phyloP scores from a whole-genome alignment of 352 stramenopile species.

The Globisporangium orthogonon region DNA sequence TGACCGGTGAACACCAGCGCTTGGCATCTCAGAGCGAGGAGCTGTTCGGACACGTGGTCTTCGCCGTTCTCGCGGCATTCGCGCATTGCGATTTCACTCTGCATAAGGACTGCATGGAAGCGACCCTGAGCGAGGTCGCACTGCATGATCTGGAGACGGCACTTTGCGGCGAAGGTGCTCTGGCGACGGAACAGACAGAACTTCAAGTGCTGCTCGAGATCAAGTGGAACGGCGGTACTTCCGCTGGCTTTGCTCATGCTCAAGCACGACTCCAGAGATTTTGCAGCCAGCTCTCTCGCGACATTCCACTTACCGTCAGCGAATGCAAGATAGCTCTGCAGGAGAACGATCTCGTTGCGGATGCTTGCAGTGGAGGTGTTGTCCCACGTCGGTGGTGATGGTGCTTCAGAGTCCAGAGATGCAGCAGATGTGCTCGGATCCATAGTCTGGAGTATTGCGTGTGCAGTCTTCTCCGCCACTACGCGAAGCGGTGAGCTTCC shows the following conservation, averaged over 20 bases:
- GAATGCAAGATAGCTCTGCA: conserved; percentile 31
- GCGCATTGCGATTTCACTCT: conserved; percentile 22
- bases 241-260: conserved; percentile 6
- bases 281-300: conserved; percentile 17
- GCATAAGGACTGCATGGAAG: conserved; percentile 23
- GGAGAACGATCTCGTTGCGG: conserved; percentile 26
- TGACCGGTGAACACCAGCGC: conserved; percentile 34
- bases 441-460: conserved; percentile 16
- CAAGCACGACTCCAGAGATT: conserved; percentile 13
- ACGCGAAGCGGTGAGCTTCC: conserved; percentile 14
- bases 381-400: neutral
- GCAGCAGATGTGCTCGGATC: neutral
- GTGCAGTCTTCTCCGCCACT: conserved; percentile 26
- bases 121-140: conserved; percentile 30
- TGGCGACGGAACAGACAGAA: conserved; percentile 23
- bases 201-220: conserved; percentile 35
- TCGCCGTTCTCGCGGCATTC: conserved; percentile 33
- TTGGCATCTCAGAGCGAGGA: conserved; percentile 35
- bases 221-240: neutral
- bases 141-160: conserved; percentile 25
- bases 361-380: conserved; percentile 2
- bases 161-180: conserved; percentile 34
- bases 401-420: neutral
- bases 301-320: conserved; percentile 27
- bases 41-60: conserved; percentile 29